phyloP scores from a whole-genome alignment of 768 basidiomycete genomes.

The Agaricus subrufescens region DNA sequence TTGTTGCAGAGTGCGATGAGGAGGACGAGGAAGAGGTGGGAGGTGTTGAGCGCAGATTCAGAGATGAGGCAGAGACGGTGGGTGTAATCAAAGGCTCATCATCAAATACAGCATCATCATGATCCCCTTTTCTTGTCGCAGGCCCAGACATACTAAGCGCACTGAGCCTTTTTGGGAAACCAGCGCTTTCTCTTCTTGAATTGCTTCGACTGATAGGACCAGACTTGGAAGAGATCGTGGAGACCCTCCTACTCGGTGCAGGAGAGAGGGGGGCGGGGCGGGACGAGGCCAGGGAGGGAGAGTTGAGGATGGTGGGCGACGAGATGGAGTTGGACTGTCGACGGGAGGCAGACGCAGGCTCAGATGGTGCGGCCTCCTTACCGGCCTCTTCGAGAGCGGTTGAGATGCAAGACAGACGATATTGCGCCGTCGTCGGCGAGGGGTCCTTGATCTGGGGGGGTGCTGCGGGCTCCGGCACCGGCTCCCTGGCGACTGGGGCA shows the following conservation, averaged over 20 bases:
- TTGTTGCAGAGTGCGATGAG: neutral
- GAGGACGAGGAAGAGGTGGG: neutral
- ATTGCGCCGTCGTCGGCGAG: constrained; percentile 19
- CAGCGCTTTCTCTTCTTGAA: neutral
- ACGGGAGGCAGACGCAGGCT: neutral
- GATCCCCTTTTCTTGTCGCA: neutral
- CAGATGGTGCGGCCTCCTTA: constrained; percentile 9
- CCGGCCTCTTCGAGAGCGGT: neutral
- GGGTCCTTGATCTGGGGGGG: constrained; percentile 12
- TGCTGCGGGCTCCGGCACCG: constrained; percentile 1
- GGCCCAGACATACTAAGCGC: neutral
- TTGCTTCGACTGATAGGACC: neutral
- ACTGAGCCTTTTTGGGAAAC: neutral
- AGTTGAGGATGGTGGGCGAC: neutral
- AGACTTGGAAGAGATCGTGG: neutral
- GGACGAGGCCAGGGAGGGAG: neutral
- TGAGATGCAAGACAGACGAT: constrained; percentile 13
- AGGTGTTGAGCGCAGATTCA: neutral
- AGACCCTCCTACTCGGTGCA: neutral
- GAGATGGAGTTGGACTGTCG: neutral
- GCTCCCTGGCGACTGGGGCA: neutral
- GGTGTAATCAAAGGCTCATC: too few species aligned
- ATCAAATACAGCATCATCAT: neutral
- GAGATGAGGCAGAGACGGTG: too few species aligned
- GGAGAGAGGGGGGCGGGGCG: neutral